Evolutionary conservation across 1,284 basidiomycete genomes (phyloP).

Genomic region (Leccinum pallidistipes): DNA sequence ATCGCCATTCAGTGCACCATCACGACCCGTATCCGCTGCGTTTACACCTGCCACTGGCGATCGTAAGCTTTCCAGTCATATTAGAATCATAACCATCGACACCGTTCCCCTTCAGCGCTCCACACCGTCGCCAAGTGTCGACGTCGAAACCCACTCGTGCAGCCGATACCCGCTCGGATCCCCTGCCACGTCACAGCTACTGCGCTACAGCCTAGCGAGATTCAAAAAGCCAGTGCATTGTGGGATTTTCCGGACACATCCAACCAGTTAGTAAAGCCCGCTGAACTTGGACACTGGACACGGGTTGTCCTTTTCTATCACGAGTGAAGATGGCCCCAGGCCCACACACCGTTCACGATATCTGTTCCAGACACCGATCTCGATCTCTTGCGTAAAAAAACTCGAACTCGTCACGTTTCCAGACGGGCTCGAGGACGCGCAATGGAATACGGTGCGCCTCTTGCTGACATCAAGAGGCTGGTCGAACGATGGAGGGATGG

Average conservation of each 20-base stretch:
- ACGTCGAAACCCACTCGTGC: neutral
- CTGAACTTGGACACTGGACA: neutral
- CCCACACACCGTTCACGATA: slow-evolving; percentile 32
- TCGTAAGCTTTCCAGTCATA: neutral
- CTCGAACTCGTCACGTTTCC: slow-evolving; percentile 40
- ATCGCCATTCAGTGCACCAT: slow-evolving; percentile 21
- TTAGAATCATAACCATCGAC: neutral
- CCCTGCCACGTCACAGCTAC: neutral
- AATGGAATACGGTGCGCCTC: slow-evolving; percentile 42
- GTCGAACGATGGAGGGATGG: slow-evolving; percentile 39
- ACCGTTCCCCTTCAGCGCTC: neutral
- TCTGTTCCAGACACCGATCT: slow-evolving; percentile 34
- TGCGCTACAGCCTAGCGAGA: too few relatives aligned
- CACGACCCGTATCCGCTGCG: slow-evolving; percentile 9
- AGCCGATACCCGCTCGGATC: neutral
- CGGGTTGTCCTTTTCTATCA: neutral
- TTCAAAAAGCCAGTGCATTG: neutral
- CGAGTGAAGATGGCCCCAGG: neutral
- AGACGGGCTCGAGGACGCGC: slow-evolving; percentile 41
- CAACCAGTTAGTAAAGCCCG: neutral
- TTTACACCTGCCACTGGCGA: slow-evolving; percentile 8
- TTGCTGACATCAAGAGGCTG: slow-evolving; percentile 43
- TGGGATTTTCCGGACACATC: neutral
- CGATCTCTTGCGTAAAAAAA: slow-evolving; percentile 31
- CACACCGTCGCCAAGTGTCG: neutral